Evolutionary conservation across 371 early-diverging fungal species (phyloP).

Genomic region (Mortierella polycephala): DNA sequence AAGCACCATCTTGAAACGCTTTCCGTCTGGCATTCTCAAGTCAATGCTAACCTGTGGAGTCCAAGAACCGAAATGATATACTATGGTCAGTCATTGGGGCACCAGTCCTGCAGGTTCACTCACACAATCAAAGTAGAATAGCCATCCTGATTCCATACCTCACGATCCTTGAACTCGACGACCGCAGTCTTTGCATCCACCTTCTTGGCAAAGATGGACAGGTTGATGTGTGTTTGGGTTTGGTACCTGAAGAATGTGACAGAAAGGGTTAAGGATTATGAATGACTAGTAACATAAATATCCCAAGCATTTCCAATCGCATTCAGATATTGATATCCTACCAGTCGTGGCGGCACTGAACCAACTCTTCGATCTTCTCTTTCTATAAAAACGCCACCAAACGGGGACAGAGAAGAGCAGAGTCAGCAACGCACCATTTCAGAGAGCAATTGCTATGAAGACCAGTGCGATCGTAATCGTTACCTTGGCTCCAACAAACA

Average conservation of each 20-base stretch:
- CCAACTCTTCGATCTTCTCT: constrained; percentile 61
- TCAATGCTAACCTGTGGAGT: constrained; percentile 58
- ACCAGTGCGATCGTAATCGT: not conserved
- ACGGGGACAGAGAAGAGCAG: too few species aligned
- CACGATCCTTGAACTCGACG: constrained; percentile 67
- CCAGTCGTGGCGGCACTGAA: constrained; percentile 92
- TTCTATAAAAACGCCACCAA: constrained; percentile 17
- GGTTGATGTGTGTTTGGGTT: constrained; percentile 81
- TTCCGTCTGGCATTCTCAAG: constrained; percentile 68
- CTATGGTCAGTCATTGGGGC: not conserved
- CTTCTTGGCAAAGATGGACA: constrained; percentile 94
- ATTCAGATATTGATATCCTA: constrained; percentile 8
- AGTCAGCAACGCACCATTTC: too few species aligned
- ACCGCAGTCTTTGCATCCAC: constrained; percentile 73
- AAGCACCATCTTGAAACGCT: constrained; percentile 67
- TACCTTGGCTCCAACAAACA: constrained; percentile 71
- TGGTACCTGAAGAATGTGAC: constrained; percentile 72
- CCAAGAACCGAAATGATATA: constrained; percentile 2
- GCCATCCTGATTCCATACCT: constrained; percentile 16
- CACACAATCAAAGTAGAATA: not conserved
- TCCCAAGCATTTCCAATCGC: not conserved
- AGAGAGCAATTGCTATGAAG: not conserved
- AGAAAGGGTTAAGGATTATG: not conserved
- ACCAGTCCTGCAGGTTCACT: not conserved
- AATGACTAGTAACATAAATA: not conserved